These are phyloP conservation scores for Ogataea haglerorum DNA, from an alignment of 805 yeast genomes.

Conservation along the genomic window DNA sequence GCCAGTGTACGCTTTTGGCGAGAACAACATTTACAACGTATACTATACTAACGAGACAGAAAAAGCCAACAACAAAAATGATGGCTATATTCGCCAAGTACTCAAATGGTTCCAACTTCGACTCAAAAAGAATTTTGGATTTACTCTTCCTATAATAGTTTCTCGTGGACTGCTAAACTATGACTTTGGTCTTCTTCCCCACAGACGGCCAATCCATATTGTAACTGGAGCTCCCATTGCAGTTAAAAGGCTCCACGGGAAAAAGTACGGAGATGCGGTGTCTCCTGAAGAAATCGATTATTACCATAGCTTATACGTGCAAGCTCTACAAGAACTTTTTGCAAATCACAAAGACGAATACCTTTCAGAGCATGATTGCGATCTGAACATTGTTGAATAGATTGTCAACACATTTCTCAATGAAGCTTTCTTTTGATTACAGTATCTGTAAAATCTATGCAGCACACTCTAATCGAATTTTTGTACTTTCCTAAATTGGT, in stretches of 20 bases:
- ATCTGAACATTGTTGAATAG: slow-evolving; percentile 43
- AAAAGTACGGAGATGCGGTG: slow-evolving; percentile 25
- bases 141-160: slow-evolving; percentile 86
- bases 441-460: too few species aligned
- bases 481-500: too few species aligned
- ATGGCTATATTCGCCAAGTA: slow-evolving; percentile 31
- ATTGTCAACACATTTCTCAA: too few species aligned
- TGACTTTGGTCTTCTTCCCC: slow-evolving; percentile 89
- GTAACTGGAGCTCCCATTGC: slow-evolving; percentile 66
- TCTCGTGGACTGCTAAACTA: slow-evolving; percentile 92
- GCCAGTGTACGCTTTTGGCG: slow-evolving; percentile 91
- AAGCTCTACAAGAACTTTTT: slow-evolving; percentile 59
- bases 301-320: slow-evolving; percentile 69
- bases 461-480: too few species aligned
- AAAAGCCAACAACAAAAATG: slow-evolving; percentile 10
- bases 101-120: slow-evolving; percentile 62
- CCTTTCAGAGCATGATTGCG: slow-evolving; percentile 45
- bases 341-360: slow-evolving; percentile 60
- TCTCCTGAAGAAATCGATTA: slow-evolving; percentile 52
- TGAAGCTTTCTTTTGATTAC: too few species aligned
- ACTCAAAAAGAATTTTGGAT: slow-evolving; percentile 69
- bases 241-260: slow-evolving; percentile 29
- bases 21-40: slow-evolving; percentile 56
- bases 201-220: slow-evolving; percentile 71
- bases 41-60: slow-evolving; percentile 28